Evolutionary conservation across 164 flowering plant species (phyloP).

Genomic region (Stephania cephalantha): DNA sequence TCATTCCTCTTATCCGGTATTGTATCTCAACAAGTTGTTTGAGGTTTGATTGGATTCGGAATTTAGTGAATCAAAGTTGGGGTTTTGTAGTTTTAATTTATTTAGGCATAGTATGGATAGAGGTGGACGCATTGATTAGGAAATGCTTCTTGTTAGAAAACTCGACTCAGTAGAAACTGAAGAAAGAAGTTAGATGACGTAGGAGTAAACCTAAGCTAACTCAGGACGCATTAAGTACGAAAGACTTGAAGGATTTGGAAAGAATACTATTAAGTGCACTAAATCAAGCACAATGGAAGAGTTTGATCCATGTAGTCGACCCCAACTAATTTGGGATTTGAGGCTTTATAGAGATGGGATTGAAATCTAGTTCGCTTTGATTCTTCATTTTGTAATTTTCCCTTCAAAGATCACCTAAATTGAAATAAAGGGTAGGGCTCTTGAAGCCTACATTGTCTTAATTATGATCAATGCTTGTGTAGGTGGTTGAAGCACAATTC

Average conservation of each 20-base stretch:
- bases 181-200: too few relatives aligned
- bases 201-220: too few relatives aligned
- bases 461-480: slow-evolving; percentile 15
- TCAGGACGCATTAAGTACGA: too few relatives aligned
- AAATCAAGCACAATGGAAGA: too few relatives aligned
- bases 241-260: too few relatives aligned
- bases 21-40: neutral
- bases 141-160: too few relatives aligned
- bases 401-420: neutral
- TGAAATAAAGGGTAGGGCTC: neutral
- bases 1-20: slow-evolving; percentile 79
- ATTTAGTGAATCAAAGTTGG: neutral
- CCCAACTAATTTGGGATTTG: too few relatives aligned
- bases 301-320: too few relatives aligned
- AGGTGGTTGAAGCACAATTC: slow-evolving; percentile 96
- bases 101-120: neutral
- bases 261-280: too few relatives aligned
- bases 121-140: neutral
- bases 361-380: neutral
- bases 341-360: neutral
- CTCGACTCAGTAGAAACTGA: too few relatives aligned
- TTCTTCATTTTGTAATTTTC: neutral
- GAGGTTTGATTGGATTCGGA: neutral
- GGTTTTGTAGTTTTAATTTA: neutral
- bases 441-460: slow-evolving; percentile 5